Percentiles rank a stretch among this genome's conserved stretches.
Evolutionary conservation across 225 moss, liverwort and hornwort species (phyloP).

Genomic region (Physcomitrellopsis africana): DNA sequence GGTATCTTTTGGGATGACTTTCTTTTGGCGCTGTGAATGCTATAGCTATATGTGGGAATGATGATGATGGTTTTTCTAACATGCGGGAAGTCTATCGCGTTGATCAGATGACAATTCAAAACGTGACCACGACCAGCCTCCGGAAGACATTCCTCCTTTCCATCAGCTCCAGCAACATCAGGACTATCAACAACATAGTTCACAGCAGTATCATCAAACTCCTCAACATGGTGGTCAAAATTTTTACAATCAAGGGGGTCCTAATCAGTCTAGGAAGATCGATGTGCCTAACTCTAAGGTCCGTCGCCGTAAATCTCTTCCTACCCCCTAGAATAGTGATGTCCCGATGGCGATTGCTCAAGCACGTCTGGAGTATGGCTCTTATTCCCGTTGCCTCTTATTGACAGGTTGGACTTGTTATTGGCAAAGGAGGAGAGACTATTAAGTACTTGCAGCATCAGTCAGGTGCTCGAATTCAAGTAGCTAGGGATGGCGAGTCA

Average conservation of each 20-base stretch:
- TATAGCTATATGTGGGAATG: background rate
- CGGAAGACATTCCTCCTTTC: conserved; percentile 55
- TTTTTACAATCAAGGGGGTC: conserved; percentile 82
- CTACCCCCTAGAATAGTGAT: background rate
- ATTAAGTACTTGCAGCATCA: conserved; percentile 98
- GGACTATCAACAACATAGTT: conserved; percentile 43
- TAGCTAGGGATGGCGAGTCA: conserved; percentile 94
- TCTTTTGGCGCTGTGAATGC: no score
- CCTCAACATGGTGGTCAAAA: conserved; percentile 31
- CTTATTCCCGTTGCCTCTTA: background rate
- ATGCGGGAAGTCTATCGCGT: no score
- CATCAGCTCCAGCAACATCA: conserved; percentile 77
- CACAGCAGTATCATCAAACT: conserved; percentile 74
- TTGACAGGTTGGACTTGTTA: conserved; percentile 90
- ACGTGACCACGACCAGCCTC: conserved; percentile 49
- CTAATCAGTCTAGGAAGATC: conserved; percentile 84
- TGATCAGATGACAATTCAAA: conserved; percentile 39
- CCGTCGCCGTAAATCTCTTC: background rate
- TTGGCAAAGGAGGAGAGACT: conserved; percentile 99
- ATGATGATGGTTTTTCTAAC: no score
- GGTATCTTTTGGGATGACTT: background rate
- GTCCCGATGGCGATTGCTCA: no score
- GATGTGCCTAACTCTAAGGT: conserved; percentile 99
- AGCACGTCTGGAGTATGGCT: background rate
- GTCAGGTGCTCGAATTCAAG: conserved; percentile 98